Conservation (phyloP, 106 monocot species). For the Phalaenopsis aphrodite region DNA sequence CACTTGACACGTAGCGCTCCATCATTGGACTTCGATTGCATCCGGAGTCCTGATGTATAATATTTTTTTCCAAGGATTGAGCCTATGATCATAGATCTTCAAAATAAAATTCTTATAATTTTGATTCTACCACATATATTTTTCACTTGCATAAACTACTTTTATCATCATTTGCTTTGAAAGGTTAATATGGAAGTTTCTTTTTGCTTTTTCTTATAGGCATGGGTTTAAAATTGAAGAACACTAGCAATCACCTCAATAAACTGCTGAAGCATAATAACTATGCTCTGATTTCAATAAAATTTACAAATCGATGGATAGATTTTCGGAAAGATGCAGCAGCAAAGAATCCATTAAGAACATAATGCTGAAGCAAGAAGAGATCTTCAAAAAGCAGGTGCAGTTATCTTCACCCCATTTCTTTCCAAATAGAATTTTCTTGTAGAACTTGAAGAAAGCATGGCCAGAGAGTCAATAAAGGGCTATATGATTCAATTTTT, state of each 20-base stretch:
- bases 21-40: too few relatives aligned
- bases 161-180: too few relatives aligned
- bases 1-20: too few relatives aligned
- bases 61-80: too few relatives aligned
- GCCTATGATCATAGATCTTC: too few relatives aligned
- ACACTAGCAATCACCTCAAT: slow-evolving; percentile 9
- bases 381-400: slow-evolving; percentile 60
- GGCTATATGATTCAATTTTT: neutral
- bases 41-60: too few relatives aligned
- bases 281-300: neutral
- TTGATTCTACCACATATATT: too few relatives aligned
- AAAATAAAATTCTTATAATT: too few relatives aligned
- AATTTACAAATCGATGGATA: slow-evolving; percentile 24
- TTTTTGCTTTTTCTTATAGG: slow-evolving; percentile 7
- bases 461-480: too few relatives aligned
- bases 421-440: neutral
- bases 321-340: slow-evolving; percentile 13
- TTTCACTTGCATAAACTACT: too few relatives aligned
- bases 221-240: slow-evolving; percentile 15
- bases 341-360: slow-evolving; percentile 31
- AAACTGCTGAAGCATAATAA: slow-evolving; percentile 10
- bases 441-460: neutral
- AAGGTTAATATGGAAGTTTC: neutral
- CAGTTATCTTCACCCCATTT: neutral
- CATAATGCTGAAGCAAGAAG: slow-evolving; percentile 54